Percentiles rank a stretch among this genome's conserved stretches.
phyloP scores from a whole-genome alignment of 1,284 basidiomycete species.

The Ceratobasidium sp. region DNA sequence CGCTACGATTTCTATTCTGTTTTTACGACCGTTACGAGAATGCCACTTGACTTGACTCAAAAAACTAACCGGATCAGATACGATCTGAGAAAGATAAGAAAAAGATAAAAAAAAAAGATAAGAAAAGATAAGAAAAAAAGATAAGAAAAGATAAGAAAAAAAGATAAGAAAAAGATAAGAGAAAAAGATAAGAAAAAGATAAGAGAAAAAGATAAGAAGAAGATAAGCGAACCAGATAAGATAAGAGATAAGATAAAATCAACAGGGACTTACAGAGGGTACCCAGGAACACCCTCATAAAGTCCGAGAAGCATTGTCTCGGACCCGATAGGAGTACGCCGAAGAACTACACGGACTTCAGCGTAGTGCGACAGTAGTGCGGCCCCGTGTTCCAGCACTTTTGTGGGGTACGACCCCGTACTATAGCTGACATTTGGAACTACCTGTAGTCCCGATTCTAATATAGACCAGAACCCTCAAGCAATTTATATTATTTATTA shows the following conservation, averaged over 20 bases:
- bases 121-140: neutral
- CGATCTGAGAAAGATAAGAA: too few species aligned
- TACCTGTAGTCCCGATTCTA: neutral
- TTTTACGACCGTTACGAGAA: neutral
- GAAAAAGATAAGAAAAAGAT: neutral
- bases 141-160: too few species aligned
- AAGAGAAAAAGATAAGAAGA: neutral
- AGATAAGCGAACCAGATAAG: neutral
- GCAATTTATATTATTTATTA: neutral
- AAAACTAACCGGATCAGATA: too few species aligned
- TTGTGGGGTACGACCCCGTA: too few species aligned
- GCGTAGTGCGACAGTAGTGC: neutral
- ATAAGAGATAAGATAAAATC: neutral
- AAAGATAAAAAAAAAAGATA: neutral
- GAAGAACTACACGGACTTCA: neutral
- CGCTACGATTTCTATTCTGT: constrained; percentile 1
- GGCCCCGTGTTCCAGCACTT: neutral
- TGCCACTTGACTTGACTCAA: neutral
- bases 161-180: too few species aligned
- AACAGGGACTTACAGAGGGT: neutral
- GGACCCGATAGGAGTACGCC: neutral
- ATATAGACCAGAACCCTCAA: neutral
- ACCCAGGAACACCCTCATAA: neutral
- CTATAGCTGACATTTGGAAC: too few species aligned
- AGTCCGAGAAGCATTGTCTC: neutral